Conservation (phyloP, 2,329 filamentous ascomycete species). For the Clonostachys sp. region DNA sequence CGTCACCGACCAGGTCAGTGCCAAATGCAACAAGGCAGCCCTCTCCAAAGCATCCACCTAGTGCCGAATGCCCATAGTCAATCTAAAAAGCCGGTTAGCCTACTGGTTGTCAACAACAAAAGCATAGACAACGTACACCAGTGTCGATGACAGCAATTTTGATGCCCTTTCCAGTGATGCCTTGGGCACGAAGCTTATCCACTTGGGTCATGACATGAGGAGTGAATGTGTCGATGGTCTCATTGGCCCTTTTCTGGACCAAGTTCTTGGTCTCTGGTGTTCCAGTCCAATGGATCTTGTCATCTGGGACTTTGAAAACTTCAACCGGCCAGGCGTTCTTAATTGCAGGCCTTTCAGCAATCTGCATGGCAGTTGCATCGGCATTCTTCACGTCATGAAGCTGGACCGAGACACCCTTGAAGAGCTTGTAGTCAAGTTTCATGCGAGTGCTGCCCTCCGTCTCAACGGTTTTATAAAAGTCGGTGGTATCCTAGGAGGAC, state of each 20-base stretch:
- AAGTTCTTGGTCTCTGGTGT: slow-evolving; percentile 9
- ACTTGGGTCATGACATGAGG: slow-evolving; percentile 54
- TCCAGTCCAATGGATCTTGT: slow-evolving; percentile 39
- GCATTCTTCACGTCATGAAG: slow-evolving; percentile 41
- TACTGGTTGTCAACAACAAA: background rate
- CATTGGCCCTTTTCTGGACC: slow-evolving; percentile 9
- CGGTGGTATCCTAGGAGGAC: slow-evolving; percentile 32
- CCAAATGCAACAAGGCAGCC: slow-evolving; percentile 55
- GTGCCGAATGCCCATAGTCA: slow-evolving; percentile 58
- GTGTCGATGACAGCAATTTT: slow-evolving; percentile 50
- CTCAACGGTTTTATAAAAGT: slow-evolving; percentile 28
- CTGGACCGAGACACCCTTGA: slow-evolving; percentile 50
- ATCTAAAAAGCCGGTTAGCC: slow-evolving; percentile 24
- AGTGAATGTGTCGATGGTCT: slow-evolving; percentile 30
- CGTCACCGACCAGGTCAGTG: slow-evolving; percentile 53
- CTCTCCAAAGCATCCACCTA: slow-evolving; percentile 59
- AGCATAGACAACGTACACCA: slow-evolving; percentile 33
- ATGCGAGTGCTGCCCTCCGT: slow-evolving; percentile 38
- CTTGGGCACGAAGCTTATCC: slow-evolving; percentile 42
- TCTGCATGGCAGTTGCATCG: slow-evolving; percentile 31
- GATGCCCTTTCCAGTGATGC: slow-evolving; percentile 44
- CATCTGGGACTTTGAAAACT: slow-evolving; percentile 36
- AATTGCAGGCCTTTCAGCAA: slow-evolving; percentile 36
- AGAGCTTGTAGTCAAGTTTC: slow-evolving; percentile 44
- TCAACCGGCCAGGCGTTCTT: slow-evolving; percentile 44